A percentile compares a stretch with the other conserved stretches of the same genome.
phyloP scores from a whole-genome alignment of 169 alveolate genomes.

The Theileria annulata region DNA sequence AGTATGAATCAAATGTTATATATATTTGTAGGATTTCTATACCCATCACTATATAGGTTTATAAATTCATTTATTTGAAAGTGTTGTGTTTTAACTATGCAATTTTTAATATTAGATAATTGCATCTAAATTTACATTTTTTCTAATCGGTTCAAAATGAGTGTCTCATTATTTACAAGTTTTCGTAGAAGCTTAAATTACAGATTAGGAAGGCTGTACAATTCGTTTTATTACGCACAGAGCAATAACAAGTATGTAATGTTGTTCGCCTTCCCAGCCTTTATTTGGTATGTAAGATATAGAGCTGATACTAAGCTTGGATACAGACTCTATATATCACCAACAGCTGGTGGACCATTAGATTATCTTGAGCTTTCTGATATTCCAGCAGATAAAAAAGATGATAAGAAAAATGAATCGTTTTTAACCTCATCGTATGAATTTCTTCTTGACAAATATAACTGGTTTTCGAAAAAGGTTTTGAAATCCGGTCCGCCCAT shows the following conservation, averaged over 20 bases:
- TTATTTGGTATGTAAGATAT: slow-evolving; percentile 78
- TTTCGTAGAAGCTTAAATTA: slow-evolving; percentile 71
- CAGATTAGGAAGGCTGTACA: slow-evolving; percentile 77
- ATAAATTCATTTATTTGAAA: background rate
- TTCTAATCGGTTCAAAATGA: background rate
- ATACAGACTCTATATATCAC: slow-evolving; percentile 72
- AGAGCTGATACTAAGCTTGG: slow-evolving; percentile 84
- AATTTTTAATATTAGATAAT: too few species aligned
- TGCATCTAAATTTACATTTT: background rate
- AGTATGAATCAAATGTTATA: background rate
- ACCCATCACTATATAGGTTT: background rate
- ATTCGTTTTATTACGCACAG: slow-evolving; percentile 84
- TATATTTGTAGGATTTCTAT: background rate
- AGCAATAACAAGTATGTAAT: slow-evolving; percentile 81
- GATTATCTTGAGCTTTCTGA: slow-evolving; percentile 49
- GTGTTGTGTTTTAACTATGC: background rate
- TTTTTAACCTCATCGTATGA: slow-evolving; percentile 4
- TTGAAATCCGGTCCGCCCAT: slow-evolving; percentile 43
- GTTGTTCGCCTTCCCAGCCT: slow-evolving; percentile 78
- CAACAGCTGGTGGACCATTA: slow-evolving; percentile 66
- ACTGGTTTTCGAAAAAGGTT: slow-evolving; percentile 27
- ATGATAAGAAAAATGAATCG: slow-evolving; percentile 6
- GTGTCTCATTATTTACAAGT: slow-evolving; percentile 23
- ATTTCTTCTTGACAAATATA: slow-evolving; percentile 27
- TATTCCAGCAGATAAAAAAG: background rate